phyloP scores from a whole-genome alignment of 169 alveolate species.

The Eimeria praecox region DNA sequence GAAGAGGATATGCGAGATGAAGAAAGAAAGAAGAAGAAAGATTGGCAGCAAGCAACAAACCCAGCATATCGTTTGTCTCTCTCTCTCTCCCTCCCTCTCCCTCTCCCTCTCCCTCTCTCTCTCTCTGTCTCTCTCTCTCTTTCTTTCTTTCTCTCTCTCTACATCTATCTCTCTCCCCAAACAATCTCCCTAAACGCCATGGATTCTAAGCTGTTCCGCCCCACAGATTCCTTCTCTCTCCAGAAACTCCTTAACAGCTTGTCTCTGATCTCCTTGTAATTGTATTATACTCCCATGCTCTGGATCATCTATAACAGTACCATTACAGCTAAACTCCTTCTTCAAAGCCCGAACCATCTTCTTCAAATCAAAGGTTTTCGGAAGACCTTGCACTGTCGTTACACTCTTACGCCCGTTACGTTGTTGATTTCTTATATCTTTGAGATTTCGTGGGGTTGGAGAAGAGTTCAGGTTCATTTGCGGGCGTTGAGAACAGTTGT shows the following conservation, averaged over 20 bases:
- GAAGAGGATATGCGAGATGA: too few species aligned
- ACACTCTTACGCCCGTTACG: slow-evolving; percentile 96
- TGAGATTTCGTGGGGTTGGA: too few species aligned
- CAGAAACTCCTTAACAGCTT: slow-evolving; percentile 93
- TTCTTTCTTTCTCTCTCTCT: too few species aligned
- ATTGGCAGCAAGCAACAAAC: too few species aligned
- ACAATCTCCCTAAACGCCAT: slow-evolving; percentile 90
- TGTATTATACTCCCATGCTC: slow-evolving; percentile 96
- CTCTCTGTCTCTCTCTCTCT: too few species aligned
- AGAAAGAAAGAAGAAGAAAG: too few species aligned
- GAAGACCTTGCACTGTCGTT: slow-evolving; percentile 97
- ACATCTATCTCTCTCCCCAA: too few species aligned
- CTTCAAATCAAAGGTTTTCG: slow-evolving; percentile 93
- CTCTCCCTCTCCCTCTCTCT: too few species aligned
- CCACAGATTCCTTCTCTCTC: slow-evolving; percentile 93
- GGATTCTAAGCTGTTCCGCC: slow-evolving; percentile 93
- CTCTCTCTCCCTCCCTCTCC: too few species aligned
- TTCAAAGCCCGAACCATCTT: slow-evolving; percentile 95
- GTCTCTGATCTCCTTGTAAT: slow-evolving; percentile 91
- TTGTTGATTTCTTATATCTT: slow-evolving; percentile 95
- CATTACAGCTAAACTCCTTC: slow-evolving; percentile 95
- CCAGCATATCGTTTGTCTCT: too few species aligned
- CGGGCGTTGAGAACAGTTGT: too few species aligned
- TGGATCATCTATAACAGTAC: slow-evolving; percentile 95
- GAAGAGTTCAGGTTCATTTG: too few species aligned